These are phyloP conservation scores for Thymus quinquecostatus DNA, from an alignment of 257 asterid genomes.

Conservation along the genomic window DNA sequence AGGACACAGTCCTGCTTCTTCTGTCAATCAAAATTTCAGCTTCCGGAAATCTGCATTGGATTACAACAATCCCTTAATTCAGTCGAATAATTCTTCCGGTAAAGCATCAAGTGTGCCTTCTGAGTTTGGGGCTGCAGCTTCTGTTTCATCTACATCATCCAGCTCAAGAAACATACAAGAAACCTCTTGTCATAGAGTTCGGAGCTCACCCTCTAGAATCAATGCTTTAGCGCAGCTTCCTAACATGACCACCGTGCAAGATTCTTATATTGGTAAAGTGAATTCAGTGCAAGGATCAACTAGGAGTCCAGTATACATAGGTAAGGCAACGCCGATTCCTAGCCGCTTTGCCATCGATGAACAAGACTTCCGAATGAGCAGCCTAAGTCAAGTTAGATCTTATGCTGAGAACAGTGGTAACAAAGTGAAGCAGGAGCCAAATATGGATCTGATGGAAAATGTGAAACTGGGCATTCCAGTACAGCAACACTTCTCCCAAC, in stretches of 20 bases:
- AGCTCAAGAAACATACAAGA: slow-evolving; percentile 43
- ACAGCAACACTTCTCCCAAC: slow-evolving; percentile 40
- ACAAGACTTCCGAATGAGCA: slow-evolving; percentile 41
- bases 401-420: slow-evolving; percentile 43
- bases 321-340: slow-evolving; percentile 59
- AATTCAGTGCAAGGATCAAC: slow-evolving; percentile 45
- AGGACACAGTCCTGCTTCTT: slow-evolving; percentile 45
- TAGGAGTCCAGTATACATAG: slow-evolving; percentile 37
- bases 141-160: slow-evolving; percentile 46
- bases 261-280: slow-evolving; percentile 42
- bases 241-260: slow-evolving; percentile 35
- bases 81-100: slow-evolving; percentile 47
- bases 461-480: slow-evolving; percentile 42
- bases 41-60: slow-evolving; percentile 43
- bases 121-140: slow-evolving; percentile 45
- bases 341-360: slow-evolving; percentile 64
- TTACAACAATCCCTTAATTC: slow-evolving; percentile 42
- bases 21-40: slow-evolving; percentile 44
- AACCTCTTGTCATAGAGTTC: slow-evolving; percentile 42
- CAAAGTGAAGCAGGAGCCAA: slow-evolving; percentile 72
- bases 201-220: slow-evolving; percentile 39
- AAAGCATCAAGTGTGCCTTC: slow-evolving; percentile 37
- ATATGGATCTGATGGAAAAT: slow-evolving; percentile 48
- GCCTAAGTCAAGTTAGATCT: slow-evolving; percentile 42
- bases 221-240: slow-evolving; percentile 39